phyloP scores from a whole-genome alignment of 2,329 filamentous ascomycete genomes.

The Colletotrichum musicola region DNA sequence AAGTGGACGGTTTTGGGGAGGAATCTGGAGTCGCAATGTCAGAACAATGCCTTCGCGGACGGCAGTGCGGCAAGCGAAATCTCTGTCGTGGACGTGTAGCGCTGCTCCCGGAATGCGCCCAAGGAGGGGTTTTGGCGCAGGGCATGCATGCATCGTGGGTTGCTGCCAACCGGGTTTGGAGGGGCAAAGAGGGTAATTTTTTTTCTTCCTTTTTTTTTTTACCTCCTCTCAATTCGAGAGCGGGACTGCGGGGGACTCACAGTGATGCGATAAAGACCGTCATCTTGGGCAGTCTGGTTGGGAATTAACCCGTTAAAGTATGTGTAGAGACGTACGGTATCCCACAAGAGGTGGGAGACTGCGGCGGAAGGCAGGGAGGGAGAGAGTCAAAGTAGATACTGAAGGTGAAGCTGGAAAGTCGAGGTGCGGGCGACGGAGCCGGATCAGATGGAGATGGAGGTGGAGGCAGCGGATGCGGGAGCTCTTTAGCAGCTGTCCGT shows the following conservation, averaged over 20 bases:
- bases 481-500: constrained; percentile 25
- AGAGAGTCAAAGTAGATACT: not conserved
- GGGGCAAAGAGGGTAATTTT: constrained; percentile 21
- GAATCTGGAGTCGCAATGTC: constrained; percentile 69
- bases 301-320: not conserved
- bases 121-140: constrained; percentile 7
- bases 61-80: too few relatives aligned
- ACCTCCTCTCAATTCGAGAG: not conserved
- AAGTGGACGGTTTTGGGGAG: constrained; percentile 95
- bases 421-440: not conserved
- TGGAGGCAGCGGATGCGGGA: not conserved
- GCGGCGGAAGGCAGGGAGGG: not conserved
- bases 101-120: not conserved
- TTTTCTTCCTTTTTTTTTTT: not conserved
- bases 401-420: not conserved
- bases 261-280: constrained; percentile 65
- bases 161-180: not conserved
- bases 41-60: not conserved
- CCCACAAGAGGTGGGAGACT: not conserved
- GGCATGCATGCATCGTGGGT: not conserved
- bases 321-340: not conserved
- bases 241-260: constrained; percentile 49
- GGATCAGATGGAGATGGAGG: not conserved
- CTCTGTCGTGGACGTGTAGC: too few relatives aligned
- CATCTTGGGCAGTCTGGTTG: constrained; percentile 52